Evolutionary conservation across 768 basidiomycete genomes (phyloP), one percentile per base, ranked within the genome.

Genomic region (Leucogyrophana mollusca): DNA sequence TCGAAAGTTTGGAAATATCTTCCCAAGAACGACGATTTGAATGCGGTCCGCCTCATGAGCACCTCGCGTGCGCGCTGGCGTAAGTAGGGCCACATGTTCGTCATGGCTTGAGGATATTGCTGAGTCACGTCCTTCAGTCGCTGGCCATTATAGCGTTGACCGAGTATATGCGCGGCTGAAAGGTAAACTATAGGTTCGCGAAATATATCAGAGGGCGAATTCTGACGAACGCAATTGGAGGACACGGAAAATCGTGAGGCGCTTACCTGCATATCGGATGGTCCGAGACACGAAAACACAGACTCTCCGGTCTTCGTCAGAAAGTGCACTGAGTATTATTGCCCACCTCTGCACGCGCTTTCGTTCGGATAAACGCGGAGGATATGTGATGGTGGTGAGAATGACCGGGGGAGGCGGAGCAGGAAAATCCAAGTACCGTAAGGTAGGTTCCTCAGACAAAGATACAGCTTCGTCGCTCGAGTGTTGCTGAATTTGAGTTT

Each of bases 71-170:
- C 55, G n/a, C 87, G 77, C 17, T 67, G 56, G 21, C 62, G 63
- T 25, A 88, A 70, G 59, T 89, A 89, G 6, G 87, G 85, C 88
- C 88, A 90, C 57, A 84, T 69, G 52, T 89, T 80, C 1, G 73
- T 78, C 64, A 73, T 80, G 14, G 68, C 72, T 17, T 47, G 62
- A 13, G 75, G 61, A 53, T 77, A 65, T 9, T 60, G 58, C 36
- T 63, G 47, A 39, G 78, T 49, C 6, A 80, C 42, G 1, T 51
- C 27, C 14, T 66, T 63, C 34, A 82, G 64, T 36, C 85, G 76
- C 20, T 50, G 53, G 7, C 87, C 87, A 18, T 68, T 35, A 55
- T 77, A 87, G 13, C 69, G 46, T 18, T 62, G 67, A 13, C 41
- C 51, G 8, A 90, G 70, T 27, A 76, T 73, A 43, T 73, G 62